Evolutionary conservation across 2,329 filamentous ascomycete genomes (phyloP).

Genomic region (Colletotrichum sojae): DNA sequence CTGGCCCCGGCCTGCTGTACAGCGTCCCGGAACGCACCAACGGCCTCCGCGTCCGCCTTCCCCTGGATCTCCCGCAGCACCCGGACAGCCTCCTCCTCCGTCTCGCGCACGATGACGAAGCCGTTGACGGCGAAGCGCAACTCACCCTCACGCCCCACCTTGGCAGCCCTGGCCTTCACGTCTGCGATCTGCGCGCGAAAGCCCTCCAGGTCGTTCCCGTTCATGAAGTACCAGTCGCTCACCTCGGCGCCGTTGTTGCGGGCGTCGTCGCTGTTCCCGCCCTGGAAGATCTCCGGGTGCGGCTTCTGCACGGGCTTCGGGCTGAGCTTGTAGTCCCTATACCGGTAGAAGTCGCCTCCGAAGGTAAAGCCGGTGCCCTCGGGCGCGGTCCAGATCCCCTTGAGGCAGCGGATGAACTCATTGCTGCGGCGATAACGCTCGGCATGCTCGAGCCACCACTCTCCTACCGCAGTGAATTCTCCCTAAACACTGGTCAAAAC

Average conservation of each 20-base stretch:
- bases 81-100: conserved; percentile 63
- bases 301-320: conserved; percentile 65
- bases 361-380: conserved; percentile 62
- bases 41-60: conserved; percentile 65
- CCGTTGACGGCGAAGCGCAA: conserved; percentile 65
- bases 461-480: conserved; percentile 65
- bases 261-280: conserved; percentile 66
- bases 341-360: conserved; percentile 67
- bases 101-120: conserved; percentile 65
- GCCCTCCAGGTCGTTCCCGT: conserved; percentile 68
- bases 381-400: conserved; percentile 63
- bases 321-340: conserved; percentile 63
- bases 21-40: conserved; percentile 63
- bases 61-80: conserved; percentile 66
- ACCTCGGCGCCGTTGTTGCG: conserved; percentile 63
- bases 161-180: conserved; percentile 61
- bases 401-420: conserved; percentile 66
- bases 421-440: conserved; percentile 65
- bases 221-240: conserved; percentile 69
- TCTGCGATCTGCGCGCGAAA: conserved; percentile 65
- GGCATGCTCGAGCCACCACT: conserved; percentile 69
- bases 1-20: conserved; percentile 65
- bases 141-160: conserved; percentile 56
- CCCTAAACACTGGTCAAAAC: conserved; percentile 37
- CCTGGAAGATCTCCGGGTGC: conserved; percentile 67